Conservation (phyloP, 495 filamentous ascomycete species). For the Neurospora sp. region DNA sequence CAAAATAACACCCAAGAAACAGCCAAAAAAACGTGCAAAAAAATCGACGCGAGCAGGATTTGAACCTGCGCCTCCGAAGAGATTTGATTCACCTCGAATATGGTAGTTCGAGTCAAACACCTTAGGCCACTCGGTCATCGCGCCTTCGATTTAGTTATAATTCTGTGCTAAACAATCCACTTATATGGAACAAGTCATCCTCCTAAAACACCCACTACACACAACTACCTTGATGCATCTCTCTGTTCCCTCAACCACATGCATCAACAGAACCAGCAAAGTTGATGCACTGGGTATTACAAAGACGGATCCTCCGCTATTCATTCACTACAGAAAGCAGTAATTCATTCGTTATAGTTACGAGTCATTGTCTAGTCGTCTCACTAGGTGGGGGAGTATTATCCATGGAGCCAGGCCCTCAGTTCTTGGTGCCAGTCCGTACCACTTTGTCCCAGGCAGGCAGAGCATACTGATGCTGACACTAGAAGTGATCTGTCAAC, state of each 20-base stretch:
- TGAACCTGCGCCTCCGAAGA: background rate
- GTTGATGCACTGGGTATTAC: background rate
- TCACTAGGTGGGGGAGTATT: background rate
- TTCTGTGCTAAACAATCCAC: background rate
- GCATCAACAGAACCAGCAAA: background rate
- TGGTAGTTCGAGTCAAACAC: background rate
- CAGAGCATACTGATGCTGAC: background rate
- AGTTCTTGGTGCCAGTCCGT: background rate
- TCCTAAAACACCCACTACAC: background rate
- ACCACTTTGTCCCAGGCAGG: background rate
- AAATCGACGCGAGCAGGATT: background rate
- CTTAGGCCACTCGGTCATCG: background rate
- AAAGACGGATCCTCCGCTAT: too few relatives aligned
- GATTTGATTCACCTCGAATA: background rate
- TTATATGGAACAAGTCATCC: background rate
- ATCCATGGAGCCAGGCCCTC: too few relatives aligned
- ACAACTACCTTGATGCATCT: background rate
- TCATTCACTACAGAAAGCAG: too few relatives aligned
- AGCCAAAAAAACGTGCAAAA: background rate
- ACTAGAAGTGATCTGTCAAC: background rate
- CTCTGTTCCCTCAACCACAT: background rate
- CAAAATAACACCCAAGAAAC: background rate
- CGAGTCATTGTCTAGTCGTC: background rate
- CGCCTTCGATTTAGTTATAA: background rate
- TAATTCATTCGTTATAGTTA: background rate